Evolutionary conservation across 2,329 filamentous ascomycete genomes (phyloP).

Genomic region (Lachnellula hyalina): DNA sequence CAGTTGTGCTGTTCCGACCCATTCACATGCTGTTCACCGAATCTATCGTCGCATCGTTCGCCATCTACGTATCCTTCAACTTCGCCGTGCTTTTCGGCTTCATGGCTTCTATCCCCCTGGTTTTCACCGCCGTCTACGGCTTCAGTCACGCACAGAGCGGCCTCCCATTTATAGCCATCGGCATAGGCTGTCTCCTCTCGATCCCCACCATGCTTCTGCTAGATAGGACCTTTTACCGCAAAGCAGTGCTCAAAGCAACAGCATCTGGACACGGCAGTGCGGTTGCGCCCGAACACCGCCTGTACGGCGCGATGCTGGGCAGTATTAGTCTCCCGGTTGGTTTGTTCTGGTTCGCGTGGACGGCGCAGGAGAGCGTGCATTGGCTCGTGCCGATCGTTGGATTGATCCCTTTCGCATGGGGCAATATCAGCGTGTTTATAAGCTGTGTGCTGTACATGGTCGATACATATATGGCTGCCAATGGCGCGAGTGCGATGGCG

Average conservation of each 20-base stretch:
- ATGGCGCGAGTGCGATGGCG: conserved; percentile 40
- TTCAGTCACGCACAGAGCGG: background rate
- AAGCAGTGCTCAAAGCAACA: conserved; percentile 1
- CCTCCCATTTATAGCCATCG: conserved; percentile 29
- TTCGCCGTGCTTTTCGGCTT: conserved; percentile 34
- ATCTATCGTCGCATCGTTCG: conserved; percentile 30
- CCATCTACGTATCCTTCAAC: conserved; percentile 30
- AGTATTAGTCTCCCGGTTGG: conserved; percentile 24
- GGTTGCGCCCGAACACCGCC: conserved; percentile 49
- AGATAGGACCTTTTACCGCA: conserved; percentile 38
- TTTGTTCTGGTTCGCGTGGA: conserved; percentile 31
- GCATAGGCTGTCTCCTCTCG: conserved; percentile 36
- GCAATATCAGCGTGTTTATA: conserved; percentile 52
- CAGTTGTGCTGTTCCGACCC: conserved; percentile 30
- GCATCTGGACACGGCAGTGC: conserved; percentile 1
- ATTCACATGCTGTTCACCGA: conserved; percentile 32
- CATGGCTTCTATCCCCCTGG: conserved; percentile 33
- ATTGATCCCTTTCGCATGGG: conserved; percentile 46
- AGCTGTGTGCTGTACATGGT: conserved; percentile 25
- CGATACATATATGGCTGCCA: conserved; percentile 22
- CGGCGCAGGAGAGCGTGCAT: conserved; percentile 17
- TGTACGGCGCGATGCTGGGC: conserved; percentile 52
- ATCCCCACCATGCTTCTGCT: conserved; percentile 37
- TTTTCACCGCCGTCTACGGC: conserved; percentile 32
- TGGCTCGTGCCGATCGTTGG: conserved; percentile 28